Conservation (phyloP, 352 stramenopile genomes). For the Aphanomyces euteiches region DNA sequence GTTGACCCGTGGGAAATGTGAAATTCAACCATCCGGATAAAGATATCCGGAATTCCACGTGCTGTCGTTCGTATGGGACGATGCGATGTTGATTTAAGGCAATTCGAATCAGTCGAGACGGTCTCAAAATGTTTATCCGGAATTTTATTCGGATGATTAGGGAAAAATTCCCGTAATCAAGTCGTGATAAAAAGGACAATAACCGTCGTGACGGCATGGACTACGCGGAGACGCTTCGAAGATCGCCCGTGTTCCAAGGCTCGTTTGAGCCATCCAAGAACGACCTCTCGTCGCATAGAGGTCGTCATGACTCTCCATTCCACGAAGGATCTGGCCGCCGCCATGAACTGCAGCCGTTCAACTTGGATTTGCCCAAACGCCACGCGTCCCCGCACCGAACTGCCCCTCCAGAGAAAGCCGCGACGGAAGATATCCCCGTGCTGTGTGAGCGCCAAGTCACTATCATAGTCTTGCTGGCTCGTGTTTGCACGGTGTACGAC, state of each 20-base stretch:
- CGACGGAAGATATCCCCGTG: conserved; percentile 17
- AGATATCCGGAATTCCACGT: too few species aligned
- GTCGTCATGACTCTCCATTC: too few species aligned
- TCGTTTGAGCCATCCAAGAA: conserved; percentile 26
- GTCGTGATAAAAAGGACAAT: background rate
- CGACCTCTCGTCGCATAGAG: background rate
- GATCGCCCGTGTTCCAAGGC: conserved; percentile 27
- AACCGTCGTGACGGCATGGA: conserved; percentile 14
- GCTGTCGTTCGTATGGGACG: too few species aligned
- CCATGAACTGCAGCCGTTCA: conserved; percentile 21
- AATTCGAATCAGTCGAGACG: too few species aligned
- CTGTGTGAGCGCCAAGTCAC: conserved; percentile 27
- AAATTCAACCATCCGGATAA: too few species aligned
- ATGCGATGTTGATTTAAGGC: too few species aligned
- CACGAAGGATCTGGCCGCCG: background rate
- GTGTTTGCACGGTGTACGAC: conserved; percentile 30
- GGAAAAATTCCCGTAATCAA: conserved; percentile 1
- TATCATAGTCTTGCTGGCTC: conserved; percentile 31
- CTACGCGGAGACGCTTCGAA: conserved; percentile 25
- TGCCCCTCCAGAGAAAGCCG: background rate
- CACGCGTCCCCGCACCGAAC: background rate
- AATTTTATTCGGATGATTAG: background rate
- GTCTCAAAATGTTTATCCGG: background rate
- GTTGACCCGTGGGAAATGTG: too few species aligned
- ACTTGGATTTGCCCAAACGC: background rate